Base-by-base conservation (phyloP, 1,139 yeast genomes). In the Nakaseomyces nivariensis region DNA sequence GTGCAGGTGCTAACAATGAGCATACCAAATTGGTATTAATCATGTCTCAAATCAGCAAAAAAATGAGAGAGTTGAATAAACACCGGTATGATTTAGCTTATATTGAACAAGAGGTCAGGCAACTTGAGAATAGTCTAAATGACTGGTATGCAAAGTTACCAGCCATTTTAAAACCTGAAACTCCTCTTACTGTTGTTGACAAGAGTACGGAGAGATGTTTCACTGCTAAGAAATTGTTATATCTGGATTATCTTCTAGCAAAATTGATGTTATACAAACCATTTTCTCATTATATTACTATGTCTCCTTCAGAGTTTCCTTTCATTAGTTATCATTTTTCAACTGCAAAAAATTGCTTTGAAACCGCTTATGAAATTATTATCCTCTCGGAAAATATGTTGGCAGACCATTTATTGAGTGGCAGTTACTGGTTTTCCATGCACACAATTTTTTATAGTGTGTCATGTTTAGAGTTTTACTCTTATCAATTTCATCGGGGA, bases 391-490 rank as follows among this genome's bases (percentile, higher is more conserved):
- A 83, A 58, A 86, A 83, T 57, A 78, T 87, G 85, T 80, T 85
- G 53, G 76, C 78, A 54, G 77, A 79, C 51, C 75, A 81, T 52
- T 71, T 85, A 58, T 71, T 88, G 52, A 81, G 82, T 58, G 95
- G 95, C 1, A 85, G 94, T 2, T 88, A 88, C 65, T 86, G 96
- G 95, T 88, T 86, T 64, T 81, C 94, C 6, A 82, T 85, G 67
- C 88, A 88, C 66, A 85, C 96, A 0, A 82, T 88, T 5, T 88
- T 87, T 62, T 87, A 86, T 66, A 81, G 94, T 10, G 87, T 87
- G 55, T 92, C 95, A 1, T 84, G 94, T 60, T 72, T 88, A 57
- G 81, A 85, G 31, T 86, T 84, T 60, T 84, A 82, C 62, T 81
- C 77, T 54, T 89, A 58, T 52, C 58, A 55, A 46, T 52, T 53